Evolutionary conservation across 345 rosid species (phyloP), one percentile per base, ranked within the genome.

Genomic region (Bruguiera sexangula): DNA sequence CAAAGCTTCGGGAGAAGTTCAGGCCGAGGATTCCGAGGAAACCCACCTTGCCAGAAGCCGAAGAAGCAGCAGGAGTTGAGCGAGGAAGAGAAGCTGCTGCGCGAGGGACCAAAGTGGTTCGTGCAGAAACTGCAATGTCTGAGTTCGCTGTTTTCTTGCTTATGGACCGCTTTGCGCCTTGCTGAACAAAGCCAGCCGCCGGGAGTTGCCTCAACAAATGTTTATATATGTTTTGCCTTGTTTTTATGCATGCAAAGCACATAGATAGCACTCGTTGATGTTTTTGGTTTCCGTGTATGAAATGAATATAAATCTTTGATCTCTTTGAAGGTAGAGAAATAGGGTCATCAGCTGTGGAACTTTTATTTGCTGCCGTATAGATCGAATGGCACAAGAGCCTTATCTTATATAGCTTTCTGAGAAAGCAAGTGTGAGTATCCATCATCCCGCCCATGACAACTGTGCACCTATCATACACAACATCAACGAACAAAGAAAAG

Each of bases 121-220:
- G 15, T 6, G 62, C 55, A 48, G 69, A 56, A n/a, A 68, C 71
- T 68, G 60, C 83, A 6, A 84, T 89, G 83, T 87, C 91, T 15
- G 98, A 92, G 60, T 37, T 84, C 34, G 88, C 91, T 19, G 82
- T 92, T 26, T 85, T 82, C 77, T 66, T 90, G 84, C 82, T 92
- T 50, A 88, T 92, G 86, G 98, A 92, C 71, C 88, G 92, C 16
- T 92, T 92, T 81, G 98, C 82, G 24, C 91, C 89, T 69, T 87
- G 86, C 73, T 83, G 81, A 83, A 32, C 54, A 26, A 37, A 63
- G 51, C 15, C 20, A 32, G 21, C 21, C 50, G 6, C 6, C 1
- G 50, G 56, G n/a, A n/a, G 26, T 65, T 50, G 13, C 1, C 6
- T 13, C 4, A 19, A 51, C 31, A 51, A 13, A 65, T 26, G 6